phyloP scores from a whole-genome alignment of 2,329 filamentous ascomycete species.

The Calonectria ilicicola region DNA sequence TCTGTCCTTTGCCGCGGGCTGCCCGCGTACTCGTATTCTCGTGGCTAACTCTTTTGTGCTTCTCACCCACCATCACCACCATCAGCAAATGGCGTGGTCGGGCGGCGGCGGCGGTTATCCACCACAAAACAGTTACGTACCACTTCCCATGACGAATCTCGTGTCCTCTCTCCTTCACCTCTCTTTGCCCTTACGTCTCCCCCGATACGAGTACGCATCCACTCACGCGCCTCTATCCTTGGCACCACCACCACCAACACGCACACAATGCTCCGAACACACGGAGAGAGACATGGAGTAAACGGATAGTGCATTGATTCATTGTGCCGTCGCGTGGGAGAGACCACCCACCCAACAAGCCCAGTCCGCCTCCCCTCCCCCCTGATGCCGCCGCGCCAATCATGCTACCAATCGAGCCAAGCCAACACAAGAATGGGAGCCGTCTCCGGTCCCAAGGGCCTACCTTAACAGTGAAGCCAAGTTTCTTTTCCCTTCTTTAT shows the following conservation, averaged over 20 bases:
- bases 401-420: not conserved
- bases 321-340: not conserved
- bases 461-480: slow-evolving; percentile 36
- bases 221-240: slow-evolving; percentile 12
- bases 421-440: slow-evolving; percentile 35
- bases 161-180: not conserved
- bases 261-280: not conserved
- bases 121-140: slow-evolving; percentile 6
- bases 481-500: slow-evolving; percentile 16
- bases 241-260: not conserved
- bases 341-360: not conserved
- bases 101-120: slow-evolving; percentile 5
- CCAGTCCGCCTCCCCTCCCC: not conserved
- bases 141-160: not conserved
- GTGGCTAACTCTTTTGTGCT: not conserved
- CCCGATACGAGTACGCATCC: slow-evolving; percentile 21
- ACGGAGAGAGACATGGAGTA: not conserved
- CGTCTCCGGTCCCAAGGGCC: slow-evolving; percentile 31
- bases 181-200: not conserved
- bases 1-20: not conserved
- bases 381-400: not conserved
- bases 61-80: slow-evolving; percentile 1
- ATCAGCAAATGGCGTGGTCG: slow-evolving; percentile 7
- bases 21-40: slow-evolving; percentile 7
- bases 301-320: not conserved